Base-by-base conservation (phyloP, 2,329 filamentous ascomycete genomes). In the Colletotrichum chlorophyti region DNA sequence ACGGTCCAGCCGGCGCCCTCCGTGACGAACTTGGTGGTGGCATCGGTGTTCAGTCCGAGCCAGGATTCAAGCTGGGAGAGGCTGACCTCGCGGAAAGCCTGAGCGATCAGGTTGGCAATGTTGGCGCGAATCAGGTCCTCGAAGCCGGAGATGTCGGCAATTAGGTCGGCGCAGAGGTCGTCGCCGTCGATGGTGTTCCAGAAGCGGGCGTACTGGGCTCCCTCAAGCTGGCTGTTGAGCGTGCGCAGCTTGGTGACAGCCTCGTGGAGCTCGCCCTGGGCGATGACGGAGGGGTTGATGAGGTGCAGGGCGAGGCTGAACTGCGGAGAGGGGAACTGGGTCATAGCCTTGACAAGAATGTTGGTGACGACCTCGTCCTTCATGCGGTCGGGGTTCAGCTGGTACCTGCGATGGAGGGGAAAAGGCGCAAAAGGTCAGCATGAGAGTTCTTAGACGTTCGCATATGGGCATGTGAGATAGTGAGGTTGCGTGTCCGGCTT, bases 291-390 rank as follows among this genome's bases (percentile, higher is more conserved):
- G 42, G 94, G 90, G 64, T 93, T 92, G 71, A 99, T 93, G 65
- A 99, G 91, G 72, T 96, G 91, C 62, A 99, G 89, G 70, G 91
- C 90, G 69, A 98, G 91, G 68, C 88, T 89, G 87, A 98, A 99
- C 77, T 98, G 93, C 40, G 95, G 88, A 17, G 91, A 93, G 64
- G 95, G 95, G 83, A 99, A 99, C 79, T 97, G 91, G 67, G 94
- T 97, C 74, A 99, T 88, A 66, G 93, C 86, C 84, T 98, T 99
- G 83, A 96, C 93, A 75, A 99, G 92, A 80, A 98, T 91, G 85
- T 98, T 98, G 83, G 95, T 98, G 77, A 95, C 93, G 72, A 94
- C 92, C 78, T 99, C 95, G 72, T 97, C 91, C 82, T 95, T 94
- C 73, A 93, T 88, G 68, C 97, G 91, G 82, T 98, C 93, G 49